Evolutionary conservation across 2,329 filamentous ascomycete species (phyloP), one percentile per base, ranked within the genome.

Genomic region (Fusarium armeniacum): DNA sequence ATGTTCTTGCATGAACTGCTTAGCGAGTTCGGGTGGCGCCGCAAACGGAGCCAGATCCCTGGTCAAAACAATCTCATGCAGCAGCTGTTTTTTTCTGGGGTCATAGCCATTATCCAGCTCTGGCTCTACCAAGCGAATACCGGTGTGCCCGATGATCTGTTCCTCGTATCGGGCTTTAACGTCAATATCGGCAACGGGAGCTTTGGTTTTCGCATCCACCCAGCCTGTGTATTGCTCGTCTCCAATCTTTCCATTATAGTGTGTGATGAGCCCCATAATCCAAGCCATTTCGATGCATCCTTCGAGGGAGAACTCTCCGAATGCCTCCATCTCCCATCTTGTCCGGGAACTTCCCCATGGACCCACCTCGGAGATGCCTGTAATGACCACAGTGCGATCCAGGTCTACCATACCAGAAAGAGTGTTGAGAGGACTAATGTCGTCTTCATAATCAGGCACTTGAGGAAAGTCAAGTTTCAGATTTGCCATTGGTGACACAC

Each of bases 201-300:
- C 10, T n/a, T 52, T 52, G 4, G 26, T 52, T 38, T 52, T 41
- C 7, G 49, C 24, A 28, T 52, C 49, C 22, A 52, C 49, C 49
- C 35, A 52, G 6, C 49, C 49, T 20, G 6, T 40, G 5, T 38
- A 30, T 6, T 28, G 32, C 32, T 50, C 10, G 24, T n/a, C 49
- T 2, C 35, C 49, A n/a, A 6, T 22, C 8, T 16, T 52, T 16
- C 49, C 36, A 11, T 40, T 52, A 11, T 52, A 6, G 5, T 52
- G 46, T 24, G 20, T 32, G 18, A 52, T 52, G 6, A 52, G 13
- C 5, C 49, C 49, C 49, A 52, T 52, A 15, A 52, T 52, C 49
- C 49, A 52, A 11, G 49, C 49, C 49, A 52, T 40, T 10, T 52
- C 36, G 18, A 52, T 38, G 36, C 49, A 52, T 28, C 49, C 49